Percentiles rank a stretch among this genome's conserved stretches.
Evolutionary conservation across 2,329 filamentous ascomycete genomes (phyloP).

Genomic region (Trichoderma harzianum): DNA sequence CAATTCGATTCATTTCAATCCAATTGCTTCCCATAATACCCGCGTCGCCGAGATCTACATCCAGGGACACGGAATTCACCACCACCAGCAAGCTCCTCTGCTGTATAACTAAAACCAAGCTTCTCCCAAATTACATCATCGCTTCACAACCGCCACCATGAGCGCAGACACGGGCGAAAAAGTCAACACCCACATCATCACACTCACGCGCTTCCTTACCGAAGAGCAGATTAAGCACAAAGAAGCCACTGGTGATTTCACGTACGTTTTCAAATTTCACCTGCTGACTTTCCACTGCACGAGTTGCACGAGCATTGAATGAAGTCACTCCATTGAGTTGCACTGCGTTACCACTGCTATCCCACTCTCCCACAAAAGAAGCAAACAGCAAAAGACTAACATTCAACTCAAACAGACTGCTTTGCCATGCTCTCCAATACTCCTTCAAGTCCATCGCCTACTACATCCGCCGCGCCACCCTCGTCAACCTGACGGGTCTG

Average conservation of each 20-base stretch:
- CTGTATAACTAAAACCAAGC: background rate
- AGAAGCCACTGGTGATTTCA: constrained; percentile 97
- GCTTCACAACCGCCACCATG: constrained; percentile 27
- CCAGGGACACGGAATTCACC: background rate
- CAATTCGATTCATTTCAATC: background rate
- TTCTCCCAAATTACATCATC: constrained; percentile 18
- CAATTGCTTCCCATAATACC: background rate
- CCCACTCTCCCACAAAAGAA: background rate
- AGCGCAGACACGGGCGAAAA: constrained; percentile 55
- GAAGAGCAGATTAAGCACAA: constrained; percentile 93
- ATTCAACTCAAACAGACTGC: constrained; percentile 55
- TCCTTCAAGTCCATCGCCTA: constrained; percentile 99
- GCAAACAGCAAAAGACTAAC: background rate
- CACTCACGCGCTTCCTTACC: constrained; percentile 89
- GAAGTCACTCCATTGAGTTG: background rate
- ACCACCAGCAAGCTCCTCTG: background rate
- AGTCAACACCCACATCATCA: constrained; percentile 95
- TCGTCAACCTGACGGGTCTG: constrained; percentile 93
- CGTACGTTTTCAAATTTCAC: constrained; percentile 54
- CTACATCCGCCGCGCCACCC: constrained; percentile 92
- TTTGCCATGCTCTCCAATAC: constrained; percentile 97
- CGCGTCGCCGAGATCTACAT: background rate
- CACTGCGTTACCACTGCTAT: background rate
- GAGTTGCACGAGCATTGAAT: background rate
- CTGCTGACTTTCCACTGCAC: background rate